Percentiles rank a stretch among this genome's conserved stretches.
Evolutionary conservation across 768 basidiomycete genomes (phyloP).

Genomic region (Boletellus ananiceps): DNA sequence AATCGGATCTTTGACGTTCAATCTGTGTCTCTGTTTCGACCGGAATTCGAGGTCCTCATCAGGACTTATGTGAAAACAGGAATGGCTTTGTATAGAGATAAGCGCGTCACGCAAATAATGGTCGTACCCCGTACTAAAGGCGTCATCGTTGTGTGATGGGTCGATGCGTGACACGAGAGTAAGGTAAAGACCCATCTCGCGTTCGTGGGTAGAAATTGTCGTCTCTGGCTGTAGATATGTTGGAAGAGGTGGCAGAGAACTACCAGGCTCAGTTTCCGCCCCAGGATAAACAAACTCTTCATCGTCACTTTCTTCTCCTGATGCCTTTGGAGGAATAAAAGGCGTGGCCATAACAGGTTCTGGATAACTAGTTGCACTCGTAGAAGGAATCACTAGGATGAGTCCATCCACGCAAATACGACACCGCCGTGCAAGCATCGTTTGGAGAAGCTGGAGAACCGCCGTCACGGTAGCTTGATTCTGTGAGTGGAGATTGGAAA

Average conservation of each 20-base stretch:
- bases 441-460: conserved; percentile 76
- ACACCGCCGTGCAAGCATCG: conserved; percentile 69
- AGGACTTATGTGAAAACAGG: conserved; percentile 47
- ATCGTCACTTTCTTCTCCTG: conserved; percentile 48
- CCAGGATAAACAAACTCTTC: conserved; percentile 44
- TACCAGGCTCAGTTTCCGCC: conserved; percentile 17
- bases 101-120: conserved; percentile 80
- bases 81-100: conserved; percentile 58
- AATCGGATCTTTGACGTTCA: conserved; percentile 75
- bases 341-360: conserved; percentile 43
- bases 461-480: conserved; percentile 64
- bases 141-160: conserved; percentile 61
- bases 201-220: conserved; percentile 76
- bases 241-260: conserved; percentile 23
- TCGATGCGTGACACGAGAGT: conserved; percentile 74
- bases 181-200: conserved; percentile 79
- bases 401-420: conserved; percentile 60
- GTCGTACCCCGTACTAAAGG: conserved; percentile 81
- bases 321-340: conserved; percentile 16
- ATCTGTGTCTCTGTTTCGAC: conserved; percentile 58
- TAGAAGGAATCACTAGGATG: conserved; percentile 64
- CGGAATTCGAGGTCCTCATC: conserved; percentile 38
- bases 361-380: conserved; percentile 70
- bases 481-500: conserved; percentile 71
- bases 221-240: conserved; percentile 61